Evolutionary conservation across 441 rosid genomes (phyloP).

Genomic region (Euphorbia celastroides): DNA sequence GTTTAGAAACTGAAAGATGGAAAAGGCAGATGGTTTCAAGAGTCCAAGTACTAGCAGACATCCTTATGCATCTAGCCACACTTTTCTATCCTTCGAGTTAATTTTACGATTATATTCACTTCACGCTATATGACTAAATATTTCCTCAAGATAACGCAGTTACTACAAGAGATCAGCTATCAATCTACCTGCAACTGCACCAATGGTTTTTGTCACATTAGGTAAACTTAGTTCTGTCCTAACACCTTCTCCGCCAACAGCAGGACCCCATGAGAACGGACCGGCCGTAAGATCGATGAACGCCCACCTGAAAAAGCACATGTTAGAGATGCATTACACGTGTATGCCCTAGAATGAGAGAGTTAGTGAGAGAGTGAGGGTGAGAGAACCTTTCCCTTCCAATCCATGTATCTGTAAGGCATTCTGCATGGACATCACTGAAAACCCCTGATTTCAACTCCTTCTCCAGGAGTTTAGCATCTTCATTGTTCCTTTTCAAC

Average conservation of each 20-base stretch:
- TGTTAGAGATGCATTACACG: neutral
- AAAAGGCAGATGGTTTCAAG: neutral
- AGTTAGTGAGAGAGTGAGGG: slow-evolving; percentile 16
- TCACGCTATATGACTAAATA: neutral
- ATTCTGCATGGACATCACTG: slow-evolving; percentile 68
- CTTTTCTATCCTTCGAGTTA: neutral
- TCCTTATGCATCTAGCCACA: neutral
- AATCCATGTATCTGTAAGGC: slow-evolving; percentile 94
- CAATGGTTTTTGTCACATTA: slow-evolving; percentile 90
- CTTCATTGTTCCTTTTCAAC: slow-evolving; percentile 65
- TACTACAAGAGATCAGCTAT: neutral
- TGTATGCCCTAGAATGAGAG: too few relatives aligned
- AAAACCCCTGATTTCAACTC: slow-evolving; percentile 69
- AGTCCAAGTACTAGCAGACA: neutral
- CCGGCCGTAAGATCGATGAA: slow-evolving; percentile 93
- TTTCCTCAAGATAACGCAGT: slow-evolving; percentile 1
- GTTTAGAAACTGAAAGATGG: slow-evolving; percentile 5
- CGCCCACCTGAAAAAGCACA: slow-evolving; percentile 71
- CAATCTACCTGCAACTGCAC: slow-evolving; percentile 83
- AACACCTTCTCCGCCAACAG: slow-evolving; percentile 99
- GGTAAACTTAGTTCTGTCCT: slow-evolving; percentile 88
- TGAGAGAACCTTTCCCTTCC: slow-evolving; percentile 77
- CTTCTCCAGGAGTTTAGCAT: slow-evolving; percentile 65
- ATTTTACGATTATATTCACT: neutral
- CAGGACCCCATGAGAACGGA: slow-evolving; percentile 99